A percentile compares a stretch with the other conserved stretches of the same genome.
Evolutionary conservation across 2,329 filamentous ascomycete species (phyloP).

Genomic region (Biscogniauxia marginata): DNA sequence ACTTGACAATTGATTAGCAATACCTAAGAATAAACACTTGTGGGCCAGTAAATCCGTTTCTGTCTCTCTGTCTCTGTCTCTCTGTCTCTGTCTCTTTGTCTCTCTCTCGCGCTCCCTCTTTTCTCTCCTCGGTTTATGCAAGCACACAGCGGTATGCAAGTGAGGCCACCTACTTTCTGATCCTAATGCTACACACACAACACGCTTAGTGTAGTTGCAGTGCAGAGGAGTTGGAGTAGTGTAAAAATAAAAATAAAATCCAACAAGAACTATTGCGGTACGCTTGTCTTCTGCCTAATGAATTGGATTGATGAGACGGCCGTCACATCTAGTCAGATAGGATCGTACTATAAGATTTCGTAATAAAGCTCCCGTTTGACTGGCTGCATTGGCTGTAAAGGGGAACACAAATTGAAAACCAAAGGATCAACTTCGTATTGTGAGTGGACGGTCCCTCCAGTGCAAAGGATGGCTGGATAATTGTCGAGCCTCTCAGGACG

Average conservation of each 20-base stretch:
- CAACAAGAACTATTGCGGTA: constrained; percentile 9
- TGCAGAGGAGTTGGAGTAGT: constrained; percentile 1
- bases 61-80: neutral
- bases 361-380: constrained; percentile 1
- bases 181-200: constrained; percentile 2
- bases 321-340: constrained; percentile 13
- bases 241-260: constrained; percentile 3
- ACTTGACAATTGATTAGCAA: neutral
- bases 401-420: constrained; percentile 15
- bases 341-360: neutral
- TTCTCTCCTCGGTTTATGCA: neutral
- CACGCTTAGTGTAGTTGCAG: neutral
- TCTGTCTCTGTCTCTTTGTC: neutral
- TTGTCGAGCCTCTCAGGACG: constrained; percentile 5
- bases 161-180: constrained; percentile 18
- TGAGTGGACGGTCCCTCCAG: constrained; percentile 22
- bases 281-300: neutral
- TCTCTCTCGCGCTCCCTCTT: too few relatives aligned
- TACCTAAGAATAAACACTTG: neutral
- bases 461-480: constrained; percentile 3
- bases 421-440: constrained; percentile 15
- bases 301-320: constrained; percentile 18
- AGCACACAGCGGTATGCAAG: constrained; percentile 6
- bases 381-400: constrained; percentile 19
- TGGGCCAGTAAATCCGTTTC: neutral